A percentile compares a stretch with the other conserved stretches of the same genome.
These are phyloP conservation scores for Flammula alnicola DNA, from an alignment of 1,284 basidiomycete genomes.

Conservation along the genomic window DNA sequence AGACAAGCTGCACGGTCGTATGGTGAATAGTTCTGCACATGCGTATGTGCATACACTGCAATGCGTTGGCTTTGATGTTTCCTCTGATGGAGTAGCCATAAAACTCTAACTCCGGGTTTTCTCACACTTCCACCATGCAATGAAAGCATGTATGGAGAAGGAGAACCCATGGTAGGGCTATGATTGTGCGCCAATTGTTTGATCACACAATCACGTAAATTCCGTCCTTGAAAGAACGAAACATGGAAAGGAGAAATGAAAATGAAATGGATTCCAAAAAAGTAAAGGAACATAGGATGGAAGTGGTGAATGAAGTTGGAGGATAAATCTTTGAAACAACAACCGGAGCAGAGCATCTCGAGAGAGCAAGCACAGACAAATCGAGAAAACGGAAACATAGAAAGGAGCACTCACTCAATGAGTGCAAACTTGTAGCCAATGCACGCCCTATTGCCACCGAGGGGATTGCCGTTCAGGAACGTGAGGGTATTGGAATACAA, in stretches of 20 bases:
- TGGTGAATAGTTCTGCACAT: no score
- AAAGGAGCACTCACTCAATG: constrained; percentile 55
- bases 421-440: constrained; percentile 77
- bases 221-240: no score
- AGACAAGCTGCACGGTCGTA: no score
- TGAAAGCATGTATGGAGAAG: constrained; percentile 11
- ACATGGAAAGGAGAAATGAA: background rate
- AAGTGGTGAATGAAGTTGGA: constrained; percentile 2
- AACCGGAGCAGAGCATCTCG: constrained; percentile 1
- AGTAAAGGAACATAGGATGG: background rate
- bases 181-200: background rate
- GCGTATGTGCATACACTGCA: no score
- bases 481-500: constrained; percentile 68
- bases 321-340: no score
- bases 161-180: constrained; percentile 1
- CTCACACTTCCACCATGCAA: constrained; percentile 15
- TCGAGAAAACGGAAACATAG: constrained; percentile 13
- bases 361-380: constrained; percentile 2
- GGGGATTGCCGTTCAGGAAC: constrained; percentile 59
- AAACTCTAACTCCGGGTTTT: constrained; percentile 10
- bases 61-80: constrained; percentile 4
- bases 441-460: constrained; percentile 66
- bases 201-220: constrained; percentile 11
- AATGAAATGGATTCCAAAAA: background rate
- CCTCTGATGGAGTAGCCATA: constrained; percentile 13